Percentiles rank a stretch among this genome's conserved stretches.
Evolutionary conservation across 1,139 yeast genomes (phyloP).

Genomic region (Casaregolazyma suthepensis): DNA sequence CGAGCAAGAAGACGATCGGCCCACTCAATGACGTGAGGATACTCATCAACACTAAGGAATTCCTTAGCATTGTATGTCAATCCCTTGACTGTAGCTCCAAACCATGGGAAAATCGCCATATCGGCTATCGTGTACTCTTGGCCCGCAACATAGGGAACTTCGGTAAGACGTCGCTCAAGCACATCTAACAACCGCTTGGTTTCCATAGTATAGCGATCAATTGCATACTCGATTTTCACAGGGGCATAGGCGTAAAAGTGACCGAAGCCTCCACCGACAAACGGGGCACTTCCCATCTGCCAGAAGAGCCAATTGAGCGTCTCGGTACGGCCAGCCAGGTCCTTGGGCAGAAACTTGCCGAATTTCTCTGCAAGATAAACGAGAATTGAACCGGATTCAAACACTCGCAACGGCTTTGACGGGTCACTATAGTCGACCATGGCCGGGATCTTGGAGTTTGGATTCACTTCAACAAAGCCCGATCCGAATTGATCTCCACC

Average conservation of each 20-base stretch:
- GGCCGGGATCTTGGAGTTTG: constrained; percentile 93
- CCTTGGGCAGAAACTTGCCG: constrained; percentile 60
- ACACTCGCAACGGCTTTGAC: constrained; percentile 48
- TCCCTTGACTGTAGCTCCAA: not conserved
- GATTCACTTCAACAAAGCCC: constrained; percentile 64
- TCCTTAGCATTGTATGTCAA: not conserved
- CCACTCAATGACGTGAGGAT: not conserved
- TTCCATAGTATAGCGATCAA: constrained; percentile 86
- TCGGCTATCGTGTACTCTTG: not conserved
- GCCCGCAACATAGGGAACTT: constrained; percentile 22
- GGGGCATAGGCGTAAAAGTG: constrained; percentile 90
- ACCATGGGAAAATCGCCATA: not conserved
- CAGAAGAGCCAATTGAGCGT: constrained; percentile 87
- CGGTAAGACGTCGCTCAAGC: constrained; percentile 83
- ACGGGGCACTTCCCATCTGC: constrained; percentile 97
- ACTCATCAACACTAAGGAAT: not conserved
- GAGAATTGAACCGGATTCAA: constrained; percentile 94
- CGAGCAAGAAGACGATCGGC: not conserved
- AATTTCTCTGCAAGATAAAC: constrained; percentile 60
- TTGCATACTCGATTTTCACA: constrained; percentile 80
- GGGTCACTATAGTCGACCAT: constrained; percentile 72
- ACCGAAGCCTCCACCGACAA: constrained; percentile 95
- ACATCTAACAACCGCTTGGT: constrained; percentile 92
- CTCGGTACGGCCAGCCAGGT: constrained; percentile 75
- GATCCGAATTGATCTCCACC: constrained; percentile 42